Evolutionary conservation across 257 asterid species (phyloP).

Genomic region (Misopates orontium): DNA sequence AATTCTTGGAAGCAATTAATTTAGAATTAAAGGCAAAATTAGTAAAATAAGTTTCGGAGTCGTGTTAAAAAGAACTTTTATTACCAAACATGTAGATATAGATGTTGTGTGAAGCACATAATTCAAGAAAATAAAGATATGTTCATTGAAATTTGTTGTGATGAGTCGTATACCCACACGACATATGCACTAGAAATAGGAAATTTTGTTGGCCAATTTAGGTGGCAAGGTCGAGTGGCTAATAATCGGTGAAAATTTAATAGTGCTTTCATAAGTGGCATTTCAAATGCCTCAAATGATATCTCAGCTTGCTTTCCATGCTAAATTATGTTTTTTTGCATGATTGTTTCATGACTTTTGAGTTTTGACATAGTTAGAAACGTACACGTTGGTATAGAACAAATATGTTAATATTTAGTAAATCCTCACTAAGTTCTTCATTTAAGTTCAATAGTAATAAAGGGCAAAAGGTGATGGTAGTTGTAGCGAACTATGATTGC

Average conservation of each 20-base stretch:
- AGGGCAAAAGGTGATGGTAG: no score
- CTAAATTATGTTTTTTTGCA: no score
- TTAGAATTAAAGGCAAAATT: background rate
- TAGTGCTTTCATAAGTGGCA: background rate
- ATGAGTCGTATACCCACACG: slow-evolving; percentile 23
- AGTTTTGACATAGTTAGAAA: no score
- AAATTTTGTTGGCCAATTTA: slow-evolving; percentile 18
- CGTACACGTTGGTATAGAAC: no score
- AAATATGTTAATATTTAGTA: no score
- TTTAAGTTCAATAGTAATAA: no score
- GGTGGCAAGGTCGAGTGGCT: slow-evolving; percentile 15
- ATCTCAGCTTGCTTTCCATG: background rate
- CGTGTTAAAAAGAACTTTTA: no score
- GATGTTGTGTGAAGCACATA: background rate
- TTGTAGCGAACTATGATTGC: no score
- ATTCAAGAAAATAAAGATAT: slow-evolving; percentile 13
- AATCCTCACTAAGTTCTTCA: no score
- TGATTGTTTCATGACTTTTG: background rate
- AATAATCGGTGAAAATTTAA: background rate
- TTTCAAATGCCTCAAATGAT: background rate
- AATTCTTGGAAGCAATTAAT: background rate
- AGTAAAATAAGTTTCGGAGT: no score
- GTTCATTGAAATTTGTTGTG: slow-evolving; percentile 7
- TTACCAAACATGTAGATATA: no score
- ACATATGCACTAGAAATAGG: slow-evolving; percentile 21